Percentiles rank a stretch among this genome's conserved stretches.
Conservation (phyloP, 352 stramenopile species). For the Phytophthora megakarya region DNA sequence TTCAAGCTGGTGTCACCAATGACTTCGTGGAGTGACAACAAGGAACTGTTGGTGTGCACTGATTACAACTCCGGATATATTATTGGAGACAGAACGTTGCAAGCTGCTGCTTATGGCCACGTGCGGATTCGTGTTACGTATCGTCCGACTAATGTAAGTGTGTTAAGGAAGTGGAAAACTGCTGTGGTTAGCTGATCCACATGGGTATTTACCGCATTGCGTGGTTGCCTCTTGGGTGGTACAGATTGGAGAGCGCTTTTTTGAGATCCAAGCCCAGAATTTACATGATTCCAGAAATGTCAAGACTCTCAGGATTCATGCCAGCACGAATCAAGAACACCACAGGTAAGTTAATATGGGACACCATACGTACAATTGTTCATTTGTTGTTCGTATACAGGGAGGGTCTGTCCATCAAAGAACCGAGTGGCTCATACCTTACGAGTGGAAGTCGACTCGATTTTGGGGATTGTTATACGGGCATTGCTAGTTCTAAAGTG, state of each 20-base stretch:
- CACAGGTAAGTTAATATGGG: constrained; percentile 54
- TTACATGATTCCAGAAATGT: constrained; percentile 85
- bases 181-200: neutral
- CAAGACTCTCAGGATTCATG: constrained; percentile 87
- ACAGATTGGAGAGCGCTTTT: constrained; percentile 84
- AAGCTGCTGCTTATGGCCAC: constrained; percentile 83
- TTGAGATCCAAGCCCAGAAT: constrained; percentile 89
- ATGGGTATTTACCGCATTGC: constrained; percentile 19
- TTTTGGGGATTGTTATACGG: constrained; percentile 89
- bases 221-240: constrained; percentile 14
- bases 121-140: constrained; percentile 88
- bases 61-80: constrained; percentile 89
- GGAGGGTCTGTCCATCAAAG: constrained; percentile 87
- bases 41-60: constrained; percentile 76
- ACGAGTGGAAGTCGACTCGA: constrained; percentile 89
- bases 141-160: constrained; percentile 71
- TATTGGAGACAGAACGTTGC: constrained; percentile 81
- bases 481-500: constrained; percentile 81
- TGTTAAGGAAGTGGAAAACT: neutral
- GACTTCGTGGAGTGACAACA: constrained; percentile 66
- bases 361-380: neutral
- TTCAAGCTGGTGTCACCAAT: constrained; percentile 86
- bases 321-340: constrained; percentile 88
- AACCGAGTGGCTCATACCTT: constrained; percentile 78
- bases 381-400: constrained; percentile 34